Conservation (phyloP, 2,329 filamentous ascomycete genomes). For the Macrophomina tecta region DNA sequence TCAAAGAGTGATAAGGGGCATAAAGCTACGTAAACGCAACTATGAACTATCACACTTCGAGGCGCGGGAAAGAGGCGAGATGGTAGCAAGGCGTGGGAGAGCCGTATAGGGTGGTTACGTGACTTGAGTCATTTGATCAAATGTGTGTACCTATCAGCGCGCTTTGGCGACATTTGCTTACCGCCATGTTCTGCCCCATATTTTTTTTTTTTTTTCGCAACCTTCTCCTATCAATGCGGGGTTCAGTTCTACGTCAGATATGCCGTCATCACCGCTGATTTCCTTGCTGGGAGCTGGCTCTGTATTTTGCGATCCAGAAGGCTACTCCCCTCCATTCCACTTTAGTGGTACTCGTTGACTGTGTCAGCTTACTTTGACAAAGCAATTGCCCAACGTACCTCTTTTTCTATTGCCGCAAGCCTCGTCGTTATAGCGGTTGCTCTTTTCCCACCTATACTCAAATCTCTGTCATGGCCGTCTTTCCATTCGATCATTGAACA, state of each 20-base stretch:
- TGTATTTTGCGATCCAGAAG: background rate
- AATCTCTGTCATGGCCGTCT: background rate
- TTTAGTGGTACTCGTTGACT: background rate
- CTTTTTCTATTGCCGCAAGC: background rate
- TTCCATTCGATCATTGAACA: background rate
- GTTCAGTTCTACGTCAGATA: conserved; percentile 11
- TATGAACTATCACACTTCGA: too few species aligned
- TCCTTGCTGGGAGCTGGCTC: background rate
- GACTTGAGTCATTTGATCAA: too few species aligned
- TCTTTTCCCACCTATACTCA: background rate
- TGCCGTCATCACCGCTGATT: conserved; percentile 14
- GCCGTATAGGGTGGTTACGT: too few species aligned
- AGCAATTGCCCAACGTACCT: background rate
- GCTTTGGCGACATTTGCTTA: background rate
- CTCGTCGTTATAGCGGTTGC: background rate
- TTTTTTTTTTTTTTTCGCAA: too few species aligned
- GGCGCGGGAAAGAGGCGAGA: too few species aligned
- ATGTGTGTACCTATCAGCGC: too few species aligned
- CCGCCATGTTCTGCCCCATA: background rate
- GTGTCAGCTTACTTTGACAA: conserved; percentile 9
- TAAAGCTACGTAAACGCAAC: too few species aligned
- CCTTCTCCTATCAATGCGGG: background rate
- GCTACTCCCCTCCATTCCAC: too few species aligned
- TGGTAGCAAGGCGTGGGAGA: too few species aligned
- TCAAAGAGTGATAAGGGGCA: too few species aligned